phyloP scores from a whole-genome alignment of 371 early-diverging fungal species.

The Mortierella sp. region DNA sequence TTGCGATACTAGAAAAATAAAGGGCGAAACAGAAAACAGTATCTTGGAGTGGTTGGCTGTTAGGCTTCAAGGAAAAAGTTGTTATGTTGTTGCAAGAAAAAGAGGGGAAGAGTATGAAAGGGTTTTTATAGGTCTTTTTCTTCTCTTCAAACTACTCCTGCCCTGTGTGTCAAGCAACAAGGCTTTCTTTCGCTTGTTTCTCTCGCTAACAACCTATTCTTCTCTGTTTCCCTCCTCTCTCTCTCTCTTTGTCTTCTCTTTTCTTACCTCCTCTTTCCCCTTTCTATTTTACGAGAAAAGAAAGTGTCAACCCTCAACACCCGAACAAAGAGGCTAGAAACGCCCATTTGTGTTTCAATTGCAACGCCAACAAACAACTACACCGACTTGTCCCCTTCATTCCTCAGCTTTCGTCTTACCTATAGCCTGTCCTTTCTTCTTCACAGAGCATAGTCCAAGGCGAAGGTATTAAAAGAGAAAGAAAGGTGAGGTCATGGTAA shows the following conservation, averaged over 20 bases:
- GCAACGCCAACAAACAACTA: not conserved
- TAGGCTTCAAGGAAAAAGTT: not conserved
- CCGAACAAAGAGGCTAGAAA: not conserved
- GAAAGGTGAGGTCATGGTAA: not conserved
- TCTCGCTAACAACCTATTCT: not conserved
- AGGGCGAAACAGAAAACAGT: not conserved
- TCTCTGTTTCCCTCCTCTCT: not conserved
- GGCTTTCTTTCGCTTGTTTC: no score
- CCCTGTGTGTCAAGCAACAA: no score
- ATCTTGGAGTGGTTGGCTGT: not conserved
- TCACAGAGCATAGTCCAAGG: not conserved
- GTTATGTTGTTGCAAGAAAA: not conserved
- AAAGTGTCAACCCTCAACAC: not conserved
- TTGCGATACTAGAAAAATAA: not conserved
- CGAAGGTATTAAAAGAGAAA: not conserved
- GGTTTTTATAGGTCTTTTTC: not conserved
- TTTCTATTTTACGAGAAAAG: not conserved
- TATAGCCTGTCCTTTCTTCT: no score
- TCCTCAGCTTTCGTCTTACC: not conserved
- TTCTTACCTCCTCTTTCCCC: not conserved
- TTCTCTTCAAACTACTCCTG: not conserved
- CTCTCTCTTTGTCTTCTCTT: not conserved
- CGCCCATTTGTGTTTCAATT: not conserved
- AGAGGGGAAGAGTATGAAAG: not conserved
- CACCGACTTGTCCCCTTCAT: not conserved